Conservation (phyloP, 768 basidiomycete species). For the Collybiopsis confluens region DNA sequence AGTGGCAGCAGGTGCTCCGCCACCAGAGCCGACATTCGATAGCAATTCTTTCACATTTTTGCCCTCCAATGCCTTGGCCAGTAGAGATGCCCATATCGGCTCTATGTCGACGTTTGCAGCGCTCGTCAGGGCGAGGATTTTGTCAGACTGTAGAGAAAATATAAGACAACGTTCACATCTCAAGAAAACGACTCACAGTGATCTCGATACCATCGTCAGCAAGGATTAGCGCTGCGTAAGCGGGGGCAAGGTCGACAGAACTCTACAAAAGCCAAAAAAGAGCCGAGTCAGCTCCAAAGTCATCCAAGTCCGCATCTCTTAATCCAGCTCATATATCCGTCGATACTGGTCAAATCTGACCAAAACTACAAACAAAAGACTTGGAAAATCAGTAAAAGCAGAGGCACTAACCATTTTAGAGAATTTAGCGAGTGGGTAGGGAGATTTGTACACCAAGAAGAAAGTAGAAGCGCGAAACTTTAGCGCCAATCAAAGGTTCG, state of each 20-base stretch:
- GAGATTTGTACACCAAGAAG: no score
- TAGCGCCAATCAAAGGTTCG: no score
- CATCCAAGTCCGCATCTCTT: background rate
- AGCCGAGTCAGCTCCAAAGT: background rate
- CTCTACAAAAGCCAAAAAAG: slow-evolving; percentile 28
- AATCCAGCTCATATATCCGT: background rate
- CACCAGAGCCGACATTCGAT: slow-evolving; percentile 91
- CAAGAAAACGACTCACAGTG: slow-evolving; percentile 61
- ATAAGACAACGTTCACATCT: background rate
- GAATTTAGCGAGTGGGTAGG: no score
- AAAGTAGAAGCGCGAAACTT: no score
- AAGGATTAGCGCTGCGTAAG: slow-evolving; percentile 97
- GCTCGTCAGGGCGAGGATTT: slow-evolving; percentile 78
- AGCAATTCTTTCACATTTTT: slow-evolving; percentile 96
- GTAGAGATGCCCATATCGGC: slow-evolving; percentile 95
- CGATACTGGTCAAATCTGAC: background rate
- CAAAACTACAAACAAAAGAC: background rate
- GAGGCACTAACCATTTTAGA: no score
- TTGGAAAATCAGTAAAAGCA: no score
- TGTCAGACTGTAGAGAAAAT: slow-evolving; percentile 65
- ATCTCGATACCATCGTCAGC: slow-evolving; percentile 97
- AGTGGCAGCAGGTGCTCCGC: slow-evolving; percentile 74
- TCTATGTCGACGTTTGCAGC: slow-evolving; percentile 88
- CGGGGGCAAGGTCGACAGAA: slow-evolving; percentile 79
- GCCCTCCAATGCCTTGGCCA: slow-evolving; percentile 97